Conservation (phyloP, 257 asterid genomes). For the Solanum megistacrolobum region DNA sequence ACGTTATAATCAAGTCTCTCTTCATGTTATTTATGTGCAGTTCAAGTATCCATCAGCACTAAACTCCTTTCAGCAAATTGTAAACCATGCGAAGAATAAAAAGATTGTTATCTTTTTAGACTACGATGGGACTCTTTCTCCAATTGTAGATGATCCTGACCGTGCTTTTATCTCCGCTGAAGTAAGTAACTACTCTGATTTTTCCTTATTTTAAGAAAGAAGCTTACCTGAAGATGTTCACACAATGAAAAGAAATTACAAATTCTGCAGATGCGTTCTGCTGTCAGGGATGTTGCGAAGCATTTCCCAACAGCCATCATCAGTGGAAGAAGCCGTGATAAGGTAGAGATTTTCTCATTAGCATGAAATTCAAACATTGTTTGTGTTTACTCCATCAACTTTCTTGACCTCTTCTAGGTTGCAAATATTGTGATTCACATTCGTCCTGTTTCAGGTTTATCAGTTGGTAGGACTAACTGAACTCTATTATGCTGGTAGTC, state of each 20-base stretch:
- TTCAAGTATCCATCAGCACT: background rate
- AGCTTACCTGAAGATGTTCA: background rate
- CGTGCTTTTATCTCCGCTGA: constrained; percentile 14
- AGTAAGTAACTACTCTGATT: constrained; percentile 2
- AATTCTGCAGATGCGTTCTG: constrained; percentile 12
- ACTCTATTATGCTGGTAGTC: constrained; percentile 19
- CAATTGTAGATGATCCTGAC: constrained; percentile 18
- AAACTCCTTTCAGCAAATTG: constrained; percentile 6
- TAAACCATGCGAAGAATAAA: background rate
- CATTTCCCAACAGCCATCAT: constrained; percentile 14
- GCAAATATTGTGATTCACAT: background rate
- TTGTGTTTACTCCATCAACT: background rate
- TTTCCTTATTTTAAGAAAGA: background rate
- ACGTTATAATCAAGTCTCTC: background rate
- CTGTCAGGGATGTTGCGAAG: constrained; percentile 9
- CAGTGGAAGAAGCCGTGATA: constrained; percentile 20
- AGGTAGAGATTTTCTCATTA: background rate
- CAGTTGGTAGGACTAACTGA: constrained; percentile 13
- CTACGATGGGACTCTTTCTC: constrained; percentile 16
- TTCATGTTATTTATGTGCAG: background rate
- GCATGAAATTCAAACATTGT: background rate
- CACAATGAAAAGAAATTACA: background rate
- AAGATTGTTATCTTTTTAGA: constrained; percentile 12
- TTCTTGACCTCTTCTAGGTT: no score
- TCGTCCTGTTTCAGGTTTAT: constrained; percentile 4